phyloP scores from a whole-genome alignment of 2,329 filamentous ascomycete genomes.

The Cladophialophora yegresii region DNA sequence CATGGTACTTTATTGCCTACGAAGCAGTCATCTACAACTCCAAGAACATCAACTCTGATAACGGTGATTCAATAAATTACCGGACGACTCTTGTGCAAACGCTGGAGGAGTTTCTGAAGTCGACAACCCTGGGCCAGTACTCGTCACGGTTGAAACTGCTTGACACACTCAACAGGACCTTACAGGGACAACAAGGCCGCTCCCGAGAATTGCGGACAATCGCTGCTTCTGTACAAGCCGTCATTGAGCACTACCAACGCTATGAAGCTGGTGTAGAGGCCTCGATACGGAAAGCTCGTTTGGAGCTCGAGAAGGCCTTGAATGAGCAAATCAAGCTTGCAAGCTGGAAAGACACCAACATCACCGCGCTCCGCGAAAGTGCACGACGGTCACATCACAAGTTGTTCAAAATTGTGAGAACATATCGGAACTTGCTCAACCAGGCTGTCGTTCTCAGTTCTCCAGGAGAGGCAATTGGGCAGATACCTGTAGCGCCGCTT shows the following conservation, averaged over 20 bases:
- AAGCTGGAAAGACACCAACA: slow-evolving; percentile 98
- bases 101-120: slow-evolving; percentile 75
- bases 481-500: slow-evolving; percentile 40
- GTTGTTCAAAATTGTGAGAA: slow-evolving; percentile 85
- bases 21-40: slow-evolving; percentile 81
- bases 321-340: slow-evolving; percentile 89
- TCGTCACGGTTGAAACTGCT: slow-evolving; percentile 71
- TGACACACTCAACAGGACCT: slow-evolving; percentile 61
- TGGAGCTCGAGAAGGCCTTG: slow-evolving; percentile 83
- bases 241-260: slow-evolving; percentile 72
- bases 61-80: slow-evolving; percentile 56
- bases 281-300: slow-evolving; percentile 66
- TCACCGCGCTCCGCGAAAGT: slow-evolving; percentile 83
- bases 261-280: slow-evolving; percentile 69
- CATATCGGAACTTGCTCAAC: slow-evolving; percentile 78
- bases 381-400: slow-evolving; percentile 88
- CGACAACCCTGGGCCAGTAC: slow-evolving; percentile 80
- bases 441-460: slow-evolving; percentile 71
- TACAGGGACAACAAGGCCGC: slow-evolving; percentile 63
- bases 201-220: slow-evolving; percentile 62
- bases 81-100: slow-evolving; percentile 68
- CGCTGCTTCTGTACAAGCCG: slow-evolving; percentile 68
- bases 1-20: slow-evolving; percentile 97
- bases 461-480: slow-evolving; percentile 59
- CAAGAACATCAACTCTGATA: slow-evolving; percentile 63